These are phyloP conservation scores for Apostasia ramifera DNA, from an alignment of 106 monocot species.

Conservation along the genomic window DNA sequence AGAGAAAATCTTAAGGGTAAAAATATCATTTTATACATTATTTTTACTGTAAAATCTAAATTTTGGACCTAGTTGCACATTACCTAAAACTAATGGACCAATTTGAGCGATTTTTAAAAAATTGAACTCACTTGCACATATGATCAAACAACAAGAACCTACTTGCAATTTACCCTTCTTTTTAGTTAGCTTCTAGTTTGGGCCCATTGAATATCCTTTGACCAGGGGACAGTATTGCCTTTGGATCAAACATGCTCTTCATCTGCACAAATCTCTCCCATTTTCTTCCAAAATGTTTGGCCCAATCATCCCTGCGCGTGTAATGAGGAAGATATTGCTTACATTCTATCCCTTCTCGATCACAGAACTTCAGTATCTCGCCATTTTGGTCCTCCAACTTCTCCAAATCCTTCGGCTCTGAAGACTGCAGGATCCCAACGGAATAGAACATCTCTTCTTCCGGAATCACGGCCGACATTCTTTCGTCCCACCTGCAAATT, in stretches of 20 bases:
- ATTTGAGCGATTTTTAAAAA: too few relatives aligned
- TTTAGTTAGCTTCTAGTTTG: too few relatives aligned
- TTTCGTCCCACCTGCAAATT: constrained; percentile 56
- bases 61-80: too few relatives aligned
- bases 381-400: constrained; percentile 34
- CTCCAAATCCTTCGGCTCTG: constrained; percentile 11
- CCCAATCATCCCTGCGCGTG: constrained; percentile 24
- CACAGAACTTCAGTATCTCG: constrained; percentile 41
- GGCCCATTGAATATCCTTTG: constrained; percentile 40
- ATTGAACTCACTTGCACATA: too few relatives aligned
- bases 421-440: constrained; percentile 36
- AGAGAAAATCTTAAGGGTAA: too few relatives aligned
- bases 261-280: constrained; percentile 39
- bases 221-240: constrained; percentile 44
- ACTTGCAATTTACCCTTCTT: too few relatives aligned
- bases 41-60: background rate
- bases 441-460: constrained; percentile 63
- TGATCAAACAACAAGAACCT: too few relatives aligned
- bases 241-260: constrained; percentile 61
- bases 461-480: constrained; percentile 42
- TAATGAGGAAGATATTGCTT: constrained; percentile 71
- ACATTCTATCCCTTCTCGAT: constrained; percentile 16
- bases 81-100: too few relatives aligned
- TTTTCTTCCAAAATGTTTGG: constrained; percentile 43
- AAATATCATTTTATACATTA: background rate